Conservation (phyloP, 148 eudicot species). For the Euryodendron excelsum region DNA sequence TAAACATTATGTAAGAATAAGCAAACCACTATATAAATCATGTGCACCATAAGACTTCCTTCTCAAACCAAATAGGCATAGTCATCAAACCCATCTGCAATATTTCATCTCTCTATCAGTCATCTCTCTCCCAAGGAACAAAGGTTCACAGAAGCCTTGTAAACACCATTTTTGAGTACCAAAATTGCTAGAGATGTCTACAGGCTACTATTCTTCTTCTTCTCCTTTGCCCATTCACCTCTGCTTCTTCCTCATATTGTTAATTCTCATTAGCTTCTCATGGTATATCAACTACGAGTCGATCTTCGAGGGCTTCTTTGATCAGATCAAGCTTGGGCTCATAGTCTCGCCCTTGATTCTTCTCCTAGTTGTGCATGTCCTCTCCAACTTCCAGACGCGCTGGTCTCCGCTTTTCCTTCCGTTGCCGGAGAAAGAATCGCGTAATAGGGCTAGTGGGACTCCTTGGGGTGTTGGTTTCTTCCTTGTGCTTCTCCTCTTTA, state of each 20-base stretch:
- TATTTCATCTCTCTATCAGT: too few species aligned
- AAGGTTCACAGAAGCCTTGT: too few species aligned
- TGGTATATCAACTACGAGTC: conserved; percentile 56
- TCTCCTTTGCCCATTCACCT: conserved; percentile 35
- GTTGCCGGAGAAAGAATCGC: conserved; percentile 45
- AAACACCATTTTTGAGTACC: too few species aligned
- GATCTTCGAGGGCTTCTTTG: conserved; percentile 39
- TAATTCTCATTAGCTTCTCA: conserved; percentile 49
- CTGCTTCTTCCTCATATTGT: conserved; percentile 49
- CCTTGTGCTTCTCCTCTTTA: conserved; percentile 54
- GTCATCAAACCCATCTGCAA: too few species aligned
- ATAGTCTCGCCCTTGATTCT: conserved; percentile 52
- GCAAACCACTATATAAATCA: too few species aligned
- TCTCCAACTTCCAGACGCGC: conserved; percentile 28
- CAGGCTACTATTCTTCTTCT: conserved; percentile 15
- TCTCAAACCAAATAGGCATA: too few species aligned
- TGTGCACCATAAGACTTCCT: too few species aligned
- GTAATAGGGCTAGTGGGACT: conserved; percentile 45
- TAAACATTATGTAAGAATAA: too few species aligned
- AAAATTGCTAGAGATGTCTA: neutral
- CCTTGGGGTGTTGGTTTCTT: conserved; percentile 66
- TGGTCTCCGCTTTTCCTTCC: conserved; percentile 28
- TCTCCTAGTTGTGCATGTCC: conserved; percentile 38
- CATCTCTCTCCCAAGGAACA: too few species aligned
- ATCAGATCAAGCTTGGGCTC: conserved; percentile 45